Percentiles rank a stretch among this genome's conserved stretches.
phyloP scores from a whole-genome alignment of 495 filamentous ascomycete species.

The Annulohypoxylon maeteangense region DNA sequence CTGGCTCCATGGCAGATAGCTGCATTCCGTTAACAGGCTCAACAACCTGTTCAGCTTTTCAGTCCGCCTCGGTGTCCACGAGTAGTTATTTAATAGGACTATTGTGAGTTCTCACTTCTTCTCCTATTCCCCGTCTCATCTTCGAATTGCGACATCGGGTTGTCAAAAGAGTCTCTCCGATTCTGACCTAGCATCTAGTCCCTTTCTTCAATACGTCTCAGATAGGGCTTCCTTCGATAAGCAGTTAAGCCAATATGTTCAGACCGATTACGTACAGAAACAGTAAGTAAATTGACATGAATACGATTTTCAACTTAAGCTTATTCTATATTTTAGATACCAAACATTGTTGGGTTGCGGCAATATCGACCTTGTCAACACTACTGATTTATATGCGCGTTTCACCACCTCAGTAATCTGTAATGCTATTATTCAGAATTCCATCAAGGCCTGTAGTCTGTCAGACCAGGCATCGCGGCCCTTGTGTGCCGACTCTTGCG shows the following conservation, averaged over 20 bases:
- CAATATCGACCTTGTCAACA: conserved; percentile 79
- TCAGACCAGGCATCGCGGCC: conserved; percentile 72
- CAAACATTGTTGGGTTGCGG: conserved; percentile 82
- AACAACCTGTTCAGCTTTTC: conserved; percentile 84
- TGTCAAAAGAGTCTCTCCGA: not conserved
- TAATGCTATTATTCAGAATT: conserved; percentile 95
- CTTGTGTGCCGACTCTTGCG: conserved; percentile 91
- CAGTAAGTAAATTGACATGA: conserved; percentile 67
- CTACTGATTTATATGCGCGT: conserved; percentile 88
- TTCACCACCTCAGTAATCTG: conserved; percentile 94
- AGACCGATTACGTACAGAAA: conserved; percentile 73
- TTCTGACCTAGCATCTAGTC: conserved; percentile 63
- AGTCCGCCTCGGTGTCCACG: conserved; percentile 82
- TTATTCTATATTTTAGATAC: conserved; percentile 65
- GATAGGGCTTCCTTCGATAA: conserved; percentile 81
- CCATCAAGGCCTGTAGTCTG: conserved; percentile 75
- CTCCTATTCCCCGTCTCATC: not conserved
- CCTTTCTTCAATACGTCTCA: conserved; percentile 86
- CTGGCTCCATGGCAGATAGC: conserved; percentile 48
- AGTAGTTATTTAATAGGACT: conserved; percentile 68
- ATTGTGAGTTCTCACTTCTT: conserved; percentile 82
- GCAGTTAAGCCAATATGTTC: conserved; percentile 76
- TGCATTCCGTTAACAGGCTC: conserved; percentile 87
- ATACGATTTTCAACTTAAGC: not conserved
- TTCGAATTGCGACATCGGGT: conserved; percentile 1